phyloP scores from a whole-genome alignment of 495 filamentous ascomycete species.

The Collariella sp. region DNA sequence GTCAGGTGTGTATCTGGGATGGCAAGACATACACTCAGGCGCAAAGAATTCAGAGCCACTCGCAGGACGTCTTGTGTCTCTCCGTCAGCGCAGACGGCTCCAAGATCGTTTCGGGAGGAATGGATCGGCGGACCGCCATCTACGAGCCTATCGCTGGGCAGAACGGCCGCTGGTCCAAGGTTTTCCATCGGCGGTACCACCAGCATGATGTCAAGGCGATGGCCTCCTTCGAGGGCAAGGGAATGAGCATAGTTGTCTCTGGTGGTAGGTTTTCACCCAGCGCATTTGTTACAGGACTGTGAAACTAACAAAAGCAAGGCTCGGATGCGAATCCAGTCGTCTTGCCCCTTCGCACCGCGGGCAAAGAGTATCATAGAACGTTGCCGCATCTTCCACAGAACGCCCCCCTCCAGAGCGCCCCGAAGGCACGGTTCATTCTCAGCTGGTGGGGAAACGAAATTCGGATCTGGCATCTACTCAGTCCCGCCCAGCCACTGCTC shows the following conservation, averaged over 20 bases:
- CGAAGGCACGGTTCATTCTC: conserved; percentile 62
- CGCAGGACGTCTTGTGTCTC: conserved; percentile 83
- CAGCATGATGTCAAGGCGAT: conserved; percentile 92
- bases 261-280: conserved; percentile 56
- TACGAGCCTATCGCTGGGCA: conserved; percentile 60
- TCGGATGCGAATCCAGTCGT: conserved; percentile 77
- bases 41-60: conserved; percentile 76
- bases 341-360: conserved; percentile 68
- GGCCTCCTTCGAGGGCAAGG: conserved; percentile 76
- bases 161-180: conserved; percentile 65
- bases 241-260: conserved; percentile 79
- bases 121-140: conserved; percentile 76
- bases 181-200: conserved; percentile 76
- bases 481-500: conserved; percentile 40
- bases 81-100: conserved; percentile 70
- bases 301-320: conserved; percentile 48
- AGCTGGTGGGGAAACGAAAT: conserved; percentile 92
- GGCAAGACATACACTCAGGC: conserved; percentile 78
- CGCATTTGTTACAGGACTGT: background rate
- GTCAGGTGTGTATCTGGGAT: conserved; percentile 88
- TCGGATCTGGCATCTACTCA: conserved; percentile 65
- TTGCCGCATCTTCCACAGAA: conserved; percentile 75
- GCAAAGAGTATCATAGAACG: conserved; percentile 69
- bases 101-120: conserved; percentile 81
- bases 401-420: conserved; percentile 59